Evolutionary conservation across 768 basidiomycete genomes (phyloP).

Genomic region (Phlebiopsis flavidoalba): DNA sequence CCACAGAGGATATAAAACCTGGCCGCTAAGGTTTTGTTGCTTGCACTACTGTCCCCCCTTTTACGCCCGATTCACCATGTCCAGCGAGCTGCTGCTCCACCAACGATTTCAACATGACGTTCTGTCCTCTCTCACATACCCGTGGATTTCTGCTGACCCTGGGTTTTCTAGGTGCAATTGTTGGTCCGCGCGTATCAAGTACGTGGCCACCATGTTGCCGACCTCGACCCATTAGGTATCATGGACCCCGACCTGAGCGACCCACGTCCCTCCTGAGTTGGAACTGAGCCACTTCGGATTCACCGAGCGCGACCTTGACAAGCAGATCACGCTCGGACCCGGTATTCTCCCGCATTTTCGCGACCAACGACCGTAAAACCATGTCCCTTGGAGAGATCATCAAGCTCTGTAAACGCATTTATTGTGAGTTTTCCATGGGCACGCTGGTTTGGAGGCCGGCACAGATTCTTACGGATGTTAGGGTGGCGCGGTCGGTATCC

Average conservation of each 20-base stretch:
- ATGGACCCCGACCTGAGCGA: constrained; percentile 82
- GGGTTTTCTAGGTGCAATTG: constrained; percentile 73
- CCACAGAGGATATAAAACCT: neutral
- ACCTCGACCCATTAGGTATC: constrained; percentile 94
- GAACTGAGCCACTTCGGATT: constrained; percentile 94
- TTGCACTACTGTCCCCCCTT: neutral
- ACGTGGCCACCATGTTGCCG: constrained; percentile 93
- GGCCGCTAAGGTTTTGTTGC: neutral
- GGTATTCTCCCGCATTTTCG: constrained; percentile 96
- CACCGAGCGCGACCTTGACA: constrained; percentile 89
- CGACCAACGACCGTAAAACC: constrained; percentile 75
- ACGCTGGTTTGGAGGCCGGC: neutral
- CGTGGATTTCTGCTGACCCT: neutral
- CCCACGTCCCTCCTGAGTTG: constrained; percentile 78
- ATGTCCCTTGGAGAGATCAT: constrained; percentile 93
- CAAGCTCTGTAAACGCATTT: constrained; percentile 83
- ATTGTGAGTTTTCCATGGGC: constrained; percentile 55
- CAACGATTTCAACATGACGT: neutral
- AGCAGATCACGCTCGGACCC: constrained; percentile 90
- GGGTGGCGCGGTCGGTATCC: constrained; percentile 85
- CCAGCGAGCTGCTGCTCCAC: neutral
- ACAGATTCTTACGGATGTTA: constrained; percentile 24
- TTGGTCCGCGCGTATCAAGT: constrained; percentile 99
- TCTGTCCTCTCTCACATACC: neutral
- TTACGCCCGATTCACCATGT: neutral